Base-by-base conservation (phyloP, 2,329 filamentous ascomycete genomes). In the Paracamarosporium sp. region DNA sequence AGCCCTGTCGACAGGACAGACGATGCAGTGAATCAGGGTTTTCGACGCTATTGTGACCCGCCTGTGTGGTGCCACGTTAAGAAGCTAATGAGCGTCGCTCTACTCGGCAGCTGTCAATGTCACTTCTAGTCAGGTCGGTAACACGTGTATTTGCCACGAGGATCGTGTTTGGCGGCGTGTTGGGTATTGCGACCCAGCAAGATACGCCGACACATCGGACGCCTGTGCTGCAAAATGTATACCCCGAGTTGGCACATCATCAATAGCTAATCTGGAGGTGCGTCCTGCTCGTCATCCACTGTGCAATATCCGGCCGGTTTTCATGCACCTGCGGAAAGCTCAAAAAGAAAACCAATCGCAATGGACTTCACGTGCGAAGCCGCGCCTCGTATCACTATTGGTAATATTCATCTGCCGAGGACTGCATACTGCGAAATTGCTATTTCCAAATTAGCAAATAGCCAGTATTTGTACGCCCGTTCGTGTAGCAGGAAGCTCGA, bases 21-120 rank as follows among this genome's bases (percentile, higher is more conserved):
- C 22, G n/a, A 30, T n/a, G n/a, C n/a, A n/a, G n/a, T 54, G 51
- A 40, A 40, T 41, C 36, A 41, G 35, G 48, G 35, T 31, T 25
- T 20, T 13, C 6, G n/a, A 51, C 12, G 25, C 36, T 41, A 31
- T 43, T 27, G 27, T 41, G 35, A 31, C 27, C 25, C 27, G 24
- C 27, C n/a, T 41, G 15, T 20, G 20, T 53, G 50, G 41, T 53
- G 50, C 50, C 28, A 45, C 40, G 50, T 44, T 38, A 28, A 30
- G 28, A n/a, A 12, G 12, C 30, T 45, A 46, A 31, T 27, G 30
- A 22, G 11, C 17, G 33, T 27, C 31, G 33, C 48, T 62, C 56
- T 60, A 60, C 57, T 56, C 62, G 45, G 47, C 43, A 25, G 41
- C 63, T 66, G 66, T 66, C 67, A 67, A 53, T 68, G 62, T 65